Evolutionary conservation across 2,329 filamentous ascomycete species (phyloP), one percentile per base, ranked within the genome.

Genomic region (Fusarium chlamydosporum): DNA sequence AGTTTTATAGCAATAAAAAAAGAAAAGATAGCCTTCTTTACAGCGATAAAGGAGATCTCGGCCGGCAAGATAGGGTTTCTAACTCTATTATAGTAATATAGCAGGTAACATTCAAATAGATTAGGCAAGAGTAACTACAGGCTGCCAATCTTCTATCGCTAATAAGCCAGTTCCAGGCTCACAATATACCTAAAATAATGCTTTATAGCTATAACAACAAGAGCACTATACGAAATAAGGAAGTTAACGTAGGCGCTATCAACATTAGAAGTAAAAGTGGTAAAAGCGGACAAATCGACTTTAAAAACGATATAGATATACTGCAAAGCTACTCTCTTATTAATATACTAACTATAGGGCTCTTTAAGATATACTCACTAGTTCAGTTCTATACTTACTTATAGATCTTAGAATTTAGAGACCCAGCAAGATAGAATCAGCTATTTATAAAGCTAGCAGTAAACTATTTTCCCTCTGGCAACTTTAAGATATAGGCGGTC

Each of bases 1-100:
- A 74, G 1, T 71, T 80, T 34, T 56, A 62, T 5, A 71, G 72
- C 37, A 77, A 68, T 52, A 72, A 78, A 15, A 57, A 61, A 16
- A 69, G 74, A 29, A 74, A 66, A 31, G 63, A 55, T 2, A 69
- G 27, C 18, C 72, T 78, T 47, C 66, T 78, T 7, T 43, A 68
- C n/a, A 31, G 67, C n/a, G 72, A 79, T 7, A 63, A 23, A n/a
- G 69, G 68, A 23, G 58, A 68, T 33, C 43, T 76, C 6, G 57
- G 63, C 10, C 58, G 55, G 6, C 50, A 55, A 20, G 42, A 47
- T 6, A 29, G 26, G 0, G 51, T 51, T 7, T 63, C 58, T 1
- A 68, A 64, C n/a, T 52, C 60, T 2, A 42, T 64, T 4, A 34
- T 64, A 0, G 35, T 46, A 0, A 61, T 47, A 6, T 67, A 51